Evolutionary conservation across 2,329 filamentous ascomycete species (phyloP), one percentile per base, ranked within the genome.

Genomic region (Penicillium sp.): DNA sequence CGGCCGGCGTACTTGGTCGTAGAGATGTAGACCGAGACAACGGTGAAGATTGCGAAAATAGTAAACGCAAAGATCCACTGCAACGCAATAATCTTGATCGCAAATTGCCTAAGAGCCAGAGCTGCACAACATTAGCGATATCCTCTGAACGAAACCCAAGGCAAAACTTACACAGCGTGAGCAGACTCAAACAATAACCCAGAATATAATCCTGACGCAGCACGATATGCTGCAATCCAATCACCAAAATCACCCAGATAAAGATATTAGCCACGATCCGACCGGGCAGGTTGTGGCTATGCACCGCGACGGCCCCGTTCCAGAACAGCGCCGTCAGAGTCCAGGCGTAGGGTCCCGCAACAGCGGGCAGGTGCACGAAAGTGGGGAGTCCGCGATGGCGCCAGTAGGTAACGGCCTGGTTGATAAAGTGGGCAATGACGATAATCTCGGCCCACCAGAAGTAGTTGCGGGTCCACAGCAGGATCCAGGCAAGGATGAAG

Each of bases 21-120:
- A 3, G 71, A 69, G 38, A 70, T 63, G 36, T 71, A 72, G 10
- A 89, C 63, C 1, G 88, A 90, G 16, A 83, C 73, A 18, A 91
- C 69, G 68, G 94, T 87, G 47, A 95, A 81, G 24, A 89, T 68
- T 0, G 79, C 82, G 79, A 92, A 91, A 69, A 95, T 90, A 56
- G 84, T 78, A 66, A 95, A 94, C 30, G 90, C 88, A 69, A 95
- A 95, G 72, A 95, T 92, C 90, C 90, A 95, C 75, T 96, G 91
- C 58, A 95, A 78, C 6, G 89, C 88, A 60, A 95, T 79, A 53
- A 86, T 72, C 68, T 90, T 84, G 63, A 81, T 79, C 45, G 85
- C 76, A 74, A 95, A 85, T 70, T 96, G 91, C 13, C 84, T 81
- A 14, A 94, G 83, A 11, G 89, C 90, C 38, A 95, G 83, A 16